phyloP scores from a whole-genome alignment of 2,329 filamentous ascomycete genomes.

The Ploettnerulaceae sp. region DNA sequence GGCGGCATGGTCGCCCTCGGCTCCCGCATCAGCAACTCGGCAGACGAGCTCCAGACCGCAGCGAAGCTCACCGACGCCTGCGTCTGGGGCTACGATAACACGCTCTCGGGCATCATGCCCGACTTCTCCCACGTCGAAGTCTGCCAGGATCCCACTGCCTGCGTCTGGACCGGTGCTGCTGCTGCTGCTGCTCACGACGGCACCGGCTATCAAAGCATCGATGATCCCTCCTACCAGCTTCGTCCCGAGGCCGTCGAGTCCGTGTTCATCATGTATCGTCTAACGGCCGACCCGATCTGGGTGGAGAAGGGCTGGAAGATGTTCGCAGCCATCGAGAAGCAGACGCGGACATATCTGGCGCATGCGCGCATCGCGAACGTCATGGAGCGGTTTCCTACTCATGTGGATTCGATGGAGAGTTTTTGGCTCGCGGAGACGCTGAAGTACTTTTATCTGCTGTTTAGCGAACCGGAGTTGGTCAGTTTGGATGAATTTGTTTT shows the following conservation, averaged over 20 bases:
- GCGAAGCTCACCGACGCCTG: conserved; percentile 57
- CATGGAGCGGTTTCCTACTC: conserved; percentile 17
- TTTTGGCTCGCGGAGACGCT: conserved; percentile 62
- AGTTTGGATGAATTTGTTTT: conserved; percentile 58
- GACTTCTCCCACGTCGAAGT: conserved; percentile 44
- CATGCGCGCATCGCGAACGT: conserved; percentile 41
- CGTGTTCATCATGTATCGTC: conserved; percentile 53
- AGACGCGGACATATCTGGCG: conserved; percentile 39
- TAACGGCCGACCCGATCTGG: conserved; percentile 29
- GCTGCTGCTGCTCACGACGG: no score
- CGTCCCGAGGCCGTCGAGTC: conserved; percentile 62
- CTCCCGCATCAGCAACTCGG: conserved; percentile 52
- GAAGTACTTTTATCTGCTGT: conserved; percentile 57
- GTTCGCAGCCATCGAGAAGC: conserved; percentile 42
- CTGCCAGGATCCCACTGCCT: conserved; percentile 17
- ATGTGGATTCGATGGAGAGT: conserved; percentile 50
- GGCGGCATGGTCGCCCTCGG: conserved; percentile 67
- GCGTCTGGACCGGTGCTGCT: conserved; percentile 27
- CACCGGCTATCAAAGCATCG: conserved; percentile 37
- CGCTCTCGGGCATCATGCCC: conserved; percentile 56
- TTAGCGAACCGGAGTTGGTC: conserved; percentile 43
- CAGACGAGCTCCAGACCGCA: conserved; percentile 50
- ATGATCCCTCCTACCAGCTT: conserved; percentile 11
- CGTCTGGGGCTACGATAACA: conserved; percentile 54
- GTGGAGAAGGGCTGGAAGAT: conserved; percentile 44